Conservation (phyloP, 1,284 basidiomycete genomes). For the Apiotrichum mycotoxinovorans region DNA sequence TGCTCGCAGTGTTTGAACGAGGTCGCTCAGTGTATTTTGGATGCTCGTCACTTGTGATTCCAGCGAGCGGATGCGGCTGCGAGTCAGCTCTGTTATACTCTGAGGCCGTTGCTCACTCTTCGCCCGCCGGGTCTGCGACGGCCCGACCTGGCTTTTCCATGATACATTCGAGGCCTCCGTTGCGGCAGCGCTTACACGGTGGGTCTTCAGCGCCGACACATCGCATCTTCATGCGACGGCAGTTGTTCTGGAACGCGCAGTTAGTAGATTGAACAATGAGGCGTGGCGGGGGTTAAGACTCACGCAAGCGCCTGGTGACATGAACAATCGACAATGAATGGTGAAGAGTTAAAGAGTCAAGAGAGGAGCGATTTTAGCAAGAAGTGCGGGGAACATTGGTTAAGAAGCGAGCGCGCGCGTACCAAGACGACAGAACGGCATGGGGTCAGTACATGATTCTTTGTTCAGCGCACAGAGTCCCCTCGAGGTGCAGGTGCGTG, state of each 20-base stretch:
- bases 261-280: background rate
- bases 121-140: conserved; percentile 58
- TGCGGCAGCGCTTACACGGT: conserved; percentile 83
- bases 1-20: conserved; percentile 56
- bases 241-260: conserved; percentile 38
- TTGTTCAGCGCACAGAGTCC: too few species aligned
- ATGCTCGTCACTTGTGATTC: conserved; percentile 80
- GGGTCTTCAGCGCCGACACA: conserved; percentile 74
- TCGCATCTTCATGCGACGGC: conserved; percentile 58
- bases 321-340: too few species aligned
- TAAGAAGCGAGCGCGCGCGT: too few species aligned
- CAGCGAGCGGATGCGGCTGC: conserved; percentile 79
- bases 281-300: conserved; percentile 8
- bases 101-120: conserved; percentile 58
- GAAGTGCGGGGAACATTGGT: too few species aligned
- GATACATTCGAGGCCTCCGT: conserved; percentile 78
- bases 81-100: background rate
- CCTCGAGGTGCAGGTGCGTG: too few species aligned
- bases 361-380: too few species aligned
- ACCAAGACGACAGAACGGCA: too few species aligned
- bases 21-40: conserved; percentile 70
- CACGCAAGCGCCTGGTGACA: conserved; percentile 40
- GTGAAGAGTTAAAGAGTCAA: too few species aligned
- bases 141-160: conserved; percentile 84
- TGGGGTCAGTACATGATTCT: background rate